These are phyloP conservation scores for Carex scoparia DNA, from an alignment of 176 grass and related monocot species.

Conservation along the genomic window DNA sequence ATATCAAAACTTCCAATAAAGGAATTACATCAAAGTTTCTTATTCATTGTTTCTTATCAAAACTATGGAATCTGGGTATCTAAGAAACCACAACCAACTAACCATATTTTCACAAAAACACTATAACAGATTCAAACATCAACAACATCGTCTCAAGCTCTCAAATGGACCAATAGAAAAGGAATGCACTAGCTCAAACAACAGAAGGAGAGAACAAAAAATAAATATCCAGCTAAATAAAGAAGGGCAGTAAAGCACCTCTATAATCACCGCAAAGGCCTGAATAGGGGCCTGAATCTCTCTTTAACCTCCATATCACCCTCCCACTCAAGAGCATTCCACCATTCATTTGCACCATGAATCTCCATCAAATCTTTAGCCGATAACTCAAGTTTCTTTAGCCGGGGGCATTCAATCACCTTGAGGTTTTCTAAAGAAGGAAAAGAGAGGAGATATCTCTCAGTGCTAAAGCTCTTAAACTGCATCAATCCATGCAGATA, in stretches of 20 bases:
- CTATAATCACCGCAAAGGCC: conserved; percentile 24
- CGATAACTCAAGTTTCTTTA: conserved; percentile 51
- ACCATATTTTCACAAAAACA: neutral
- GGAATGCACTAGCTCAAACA: neutral
- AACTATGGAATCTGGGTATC: neutral
- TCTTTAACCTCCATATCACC: conserved; percentile 55
- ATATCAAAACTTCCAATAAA: too few species aligned
- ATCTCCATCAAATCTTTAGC: conserved; percentile 40
- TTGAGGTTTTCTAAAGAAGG: conserved; percentile 52
- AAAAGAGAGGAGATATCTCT: conserved; percentile 36
- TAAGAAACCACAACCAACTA: neutral
- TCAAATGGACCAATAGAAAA: neutral
- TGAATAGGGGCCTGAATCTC: conserved; percentile 37
- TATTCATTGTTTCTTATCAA: neutral
- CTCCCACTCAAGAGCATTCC: conserved; percentile 63
- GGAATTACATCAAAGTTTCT: too few species aligned
- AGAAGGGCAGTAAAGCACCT: neutral
- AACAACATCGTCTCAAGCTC: neutral
- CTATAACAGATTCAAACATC: neutral
- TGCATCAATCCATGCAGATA: conserved; percentile 43
- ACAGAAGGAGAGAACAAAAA: neutral
- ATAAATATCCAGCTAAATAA: neutral
- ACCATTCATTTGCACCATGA: conserved; percentile 56
- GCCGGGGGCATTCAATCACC: conserved; percentile 52
- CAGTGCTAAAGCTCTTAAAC: conserved; percentile 48